These are phyloP conservation scores for Carnegiea gigantea DNA, from an alignment of 179 eudicot genomes.

Conservation along the genomic window DNA sequence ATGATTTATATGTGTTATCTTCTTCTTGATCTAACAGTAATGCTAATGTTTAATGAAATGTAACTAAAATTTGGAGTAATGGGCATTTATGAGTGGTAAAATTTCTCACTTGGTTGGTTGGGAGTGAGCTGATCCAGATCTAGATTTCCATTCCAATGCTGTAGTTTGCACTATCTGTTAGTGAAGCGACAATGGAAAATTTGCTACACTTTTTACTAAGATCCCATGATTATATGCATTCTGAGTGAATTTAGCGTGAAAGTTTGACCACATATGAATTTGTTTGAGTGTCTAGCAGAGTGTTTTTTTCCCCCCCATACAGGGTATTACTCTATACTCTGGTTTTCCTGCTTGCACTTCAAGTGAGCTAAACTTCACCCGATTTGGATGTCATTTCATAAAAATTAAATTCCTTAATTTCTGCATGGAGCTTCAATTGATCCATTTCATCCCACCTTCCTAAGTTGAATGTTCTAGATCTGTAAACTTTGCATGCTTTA, in stretches of 20 bases:
- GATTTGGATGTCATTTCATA: neutral
- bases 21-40: conserved; percentile 12
- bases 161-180: neutral
- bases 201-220: neutral
- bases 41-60: conserved; percentile 8
- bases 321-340: no score
- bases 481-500: conserved; percentile 9
- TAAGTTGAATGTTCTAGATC: conserved; percentile 22
- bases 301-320: no score
- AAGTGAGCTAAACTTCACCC: conserved; percentile 1
- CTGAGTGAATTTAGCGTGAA: neutral
- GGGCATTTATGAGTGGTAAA: conserved; percentile 1
- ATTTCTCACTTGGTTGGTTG: conserved; percentile 2
- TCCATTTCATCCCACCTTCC: neutral
- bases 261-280: neutral
- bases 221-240: conserved; percentile 4
- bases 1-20: conserved; percentile 15
- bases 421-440: conserved; percentile 16
- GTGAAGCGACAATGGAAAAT: neutral
- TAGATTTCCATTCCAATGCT: neutral
- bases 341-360: conserved; percentile 5
- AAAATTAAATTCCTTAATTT: neutral
- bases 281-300: neutral
- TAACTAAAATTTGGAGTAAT: neutral
- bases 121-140: conserved; percentile 24